Evolutionary conservation across 164 flowering plant species (phyloP), one percentile per base, ranked within the genome.

Genomic region (Warburgia ugandensis): DNA sequence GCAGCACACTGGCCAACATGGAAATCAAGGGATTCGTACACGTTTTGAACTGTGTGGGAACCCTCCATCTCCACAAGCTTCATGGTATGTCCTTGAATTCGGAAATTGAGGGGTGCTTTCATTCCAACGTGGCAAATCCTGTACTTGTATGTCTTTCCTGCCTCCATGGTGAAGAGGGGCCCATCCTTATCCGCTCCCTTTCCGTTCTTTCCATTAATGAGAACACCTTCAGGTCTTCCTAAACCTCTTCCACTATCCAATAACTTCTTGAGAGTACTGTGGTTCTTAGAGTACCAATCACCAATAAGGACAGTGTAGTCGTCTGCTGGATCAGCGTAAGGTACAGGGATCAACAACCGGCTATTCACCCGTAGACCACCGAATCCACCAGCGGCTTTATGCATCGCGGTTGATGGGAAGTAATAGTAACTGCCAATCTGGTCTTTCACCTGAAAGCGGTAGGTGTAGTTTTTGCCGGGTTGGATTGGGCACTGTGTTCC

Each of bases 1-100:
- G 87, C 78, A 52, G 55, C 73, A n/a, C 81, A 72, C 58, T 81
- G 87, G 1, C 87, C 87, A 46, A 78, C 29, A 57, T 81, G 87
- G 21, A 81, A 56, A 61, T 81, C 87, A 21, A 81, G 70, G 38
- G 84, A 76, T 30, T 58, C 50, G 45, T 76, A 81, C 8, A 68
- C 64, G 65, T 74, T 76, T 52, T 81, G 88, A 2, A 78, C 60
- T 2, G 78, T 57, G 52, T 81, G 84, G 4, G 73, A 63, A 28
- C 88, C 88, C 60, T 81, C 84, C 9, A 76, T 77, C 60, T 81
- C 88, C 0, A 79, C 84, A 35, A 81, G 62, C 48, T 65, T 22
- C 84, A 81, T 66, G 31, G 53, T 67, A 54, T 81, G 88, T 14
- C 80, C 80, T 45, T 81, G 78, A 49, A 81, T 73, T 57, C 82